Evolutionary conservation across 1,284 basidiomycete genomes (phyloP), one percentile per base, ranked within the genome.

Genomic region (Lignosus rhinocerotis): DNA sequence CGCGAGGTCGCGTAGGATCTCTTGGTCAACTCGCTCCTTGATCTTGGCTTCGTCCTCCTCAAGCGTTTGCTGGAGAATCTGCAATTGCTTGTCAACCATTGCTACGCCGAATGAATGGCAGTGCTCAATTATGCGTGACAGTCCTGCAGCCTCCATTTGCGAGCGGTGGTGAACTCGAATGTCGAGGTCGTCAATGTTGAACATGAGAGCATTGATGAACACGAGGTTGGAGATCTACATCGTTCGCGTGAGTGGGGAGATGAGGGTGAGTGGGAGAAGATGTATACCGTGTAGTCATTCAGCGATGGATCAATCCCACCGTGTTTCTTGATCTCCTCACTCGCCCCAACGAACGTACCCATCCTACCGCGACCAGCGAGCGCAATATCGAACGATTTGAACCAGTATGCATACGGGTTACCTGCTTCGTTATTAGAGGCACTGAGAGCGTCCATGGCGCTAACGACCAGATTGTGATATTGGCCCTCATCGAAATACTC

Each of bases 301-400:
- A 95, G 73, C 43, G 82, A 84, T 39, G 79, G 82, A 60, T 90
- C 86, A 43, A 81, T 78, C 49, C 85, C 87, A 45, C 81, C 85
- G 46, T 80, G 78, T 52, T 64, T 69, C 65, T 84, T 86, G 58
- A 96, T 83, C 62, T 97, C 93, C 36, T 96, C 92, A 66, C 94
- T 96, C 9, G 94, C 93, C 2, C 97, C 96, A 8, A 99, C 96
- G 49, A 92, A 75, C 70, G 92, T 96, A 2, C 96, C 96, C 94
- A 98, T 96, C 72, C 88, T 91, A 1, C 97, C 96, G 59, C 94
- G 79, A 1, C 95, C 94, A 46, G 87, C 84, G 12, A 98, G 80
- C 5, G 86, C 86, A 39, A 78, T 78, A 67, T 96, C 92, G 60
- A 96, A 79, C 1, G 90, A 88, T 63, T 87, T 87, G 72, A 99